A percentile compares a stretch with the other conserved stretches of the same genome.
These are phyloP conservation scores for Polytrichum commune DNA, from an alignment of 225 moss, liverwort and hornwort genomes.

Conservation along the genomic window DNA sequence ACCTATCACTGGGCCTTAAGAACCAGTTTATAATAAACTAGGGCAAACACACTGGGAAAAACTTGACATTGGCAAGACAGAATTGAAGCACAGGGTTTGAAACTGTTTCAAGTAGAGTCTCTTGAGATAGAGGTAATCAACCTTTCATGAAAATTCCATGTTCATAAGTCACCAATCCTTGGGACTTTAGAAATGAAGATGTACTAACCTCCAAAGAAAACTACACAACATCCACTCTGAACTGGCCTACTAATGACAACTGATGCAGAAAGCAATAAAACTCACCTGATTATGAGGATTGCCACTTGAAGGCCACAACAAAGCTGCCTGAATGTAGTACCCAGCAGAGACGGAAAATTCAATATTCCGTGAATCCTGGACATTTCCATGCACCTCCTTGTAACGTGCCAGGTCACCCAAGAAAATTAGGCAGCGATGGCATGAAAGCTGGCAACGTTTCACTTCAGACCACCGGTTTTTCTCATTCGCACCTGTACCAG, in stretches of 20 bases:
- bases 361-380: slow-evolving; percentile 63
- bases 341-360: slow-evolving; percentile 99
- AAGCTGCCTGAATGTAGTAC: slow-evolving; percentile 87
- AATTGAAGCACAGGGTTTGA: too few species aligned
- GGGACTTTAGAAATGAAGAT: too few species aligned
- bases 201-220: too few species aligned
- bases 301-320: slow-evolving; percentile 89
- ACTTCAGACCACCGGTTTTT: slow-evolving; percentile 55
- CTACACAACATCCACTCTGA: too few species aligned
- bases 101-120: too few species aligned
- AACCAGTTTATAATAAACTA: not conserved
- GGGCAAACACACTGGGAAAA: not conserved
- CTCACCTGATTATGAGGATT: slow-evolving; percentile 99
- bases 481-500: slow-evolving; percentile 48
- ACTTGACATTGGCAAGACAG: too few species aligned
- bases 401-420: slow-evolving; percentile 97
- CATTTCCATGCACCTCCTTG: slow-evolving; percentile 89
- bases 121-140: too few species aligned
- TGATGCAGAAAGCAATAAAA: not conserved
- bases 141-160: too few species aligned
- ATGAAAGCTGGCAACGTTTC: slow-evolving; percentile 82
- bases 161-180: too few species aligned
- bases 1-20: not conserved
- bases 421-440: slow-evolving; percentile 94
- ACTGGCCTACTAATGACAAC: too few species aligned